Base-by-base conservation (phyloP, 495 filamentous ascomycete genomes). In the Penicillium soppii region DNA sequence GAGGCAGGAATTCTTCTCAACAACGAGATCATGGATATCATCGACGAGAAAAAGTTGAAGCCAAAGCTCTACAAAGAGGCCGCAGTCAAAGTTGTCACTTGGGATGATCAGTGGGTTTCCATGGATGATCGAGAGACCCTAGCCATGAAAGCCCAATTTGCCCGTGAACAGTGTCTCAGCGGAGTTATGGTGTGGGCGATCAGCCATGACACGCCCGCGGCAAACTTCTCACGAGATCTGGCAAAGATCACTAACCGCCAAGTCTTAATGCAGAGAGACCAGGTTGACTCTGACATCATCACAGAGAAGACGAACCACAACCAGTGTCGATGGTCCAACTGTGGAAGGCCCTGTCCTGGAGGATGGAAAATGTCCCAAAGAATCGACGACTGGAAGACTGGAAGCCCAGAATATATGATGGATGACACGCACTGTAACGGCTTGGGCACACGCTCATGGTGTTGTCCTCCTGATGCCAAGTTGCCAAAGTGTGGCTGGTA, bases 131-230 rank as follows among this genome's bases (percentile, higher is more conserved):
- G 17, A 8, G 58, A 71, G 1, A 81, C 77, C 0, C 54, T 72
- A n/a, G 36, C 61, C 23, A 21, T 68, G 38, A 81, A 80, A 55
- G 62, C 51, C 13, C 53, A 73, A 4, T 79, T 54, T 53, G 73
- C 71, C 7, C 61, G 57, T 22, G 32, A 30, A 3, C 35, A 53
- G 13, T 73, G 75, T 43, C 47, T 79, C 1, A 68, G 72, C 10
- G 77, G 77, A n/a, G 43, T 67, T 0, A 69, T 78, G 69, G 58
- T 76, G 1, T 77, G 72, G 74, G 67, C 70, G n/a, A n/a, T n/a
- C n/a, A n/a, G n/a, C n/a, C n/a, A n/a, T n/a, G n/a, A n/a, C n/a
- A n/a, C n/a, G n/a, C n/a, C n/a, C n/a, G n/a, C n/a, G n/a, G n/a
- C n/a, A n/a, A 7, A 21, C 63, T 1, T 43, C 13, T 25, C 47